phyloP scores from a whole-genome alignment of 768 basidiomycete species.

The Tricholoma terreum region DNA sequence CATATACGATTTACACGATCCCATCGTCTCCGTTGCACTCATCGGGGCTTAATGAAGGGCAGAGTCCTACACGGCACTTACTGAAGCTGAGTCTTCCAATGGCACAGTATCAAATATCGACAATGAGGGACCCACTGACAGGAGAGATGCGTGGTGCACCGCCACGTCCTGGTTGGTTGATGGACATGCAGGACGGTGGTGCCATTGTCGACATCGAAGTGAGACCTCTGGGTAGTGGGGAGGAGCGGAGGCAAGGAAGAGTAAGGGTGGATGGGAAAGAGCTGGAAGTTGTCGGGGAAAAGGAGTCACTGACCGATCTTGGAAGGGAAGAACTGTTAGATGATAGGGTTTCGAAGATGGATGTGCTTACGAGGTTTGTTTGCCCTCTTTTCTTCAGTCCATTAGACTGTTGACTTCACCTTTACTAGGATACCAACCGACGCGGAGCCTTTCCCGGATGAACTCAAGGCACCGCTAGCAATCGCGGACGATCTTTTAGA shows the following conservation, averaged over 20 bases:
- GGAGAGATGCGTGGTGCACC: slow-evolving; percentile 60
- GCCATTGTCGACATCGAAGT: slow-evolving; percentile 54
- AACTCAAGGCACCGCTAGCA: slow-evolving; percentile 57
- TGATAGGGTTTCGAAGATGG: slow-evolving; percentile 62
- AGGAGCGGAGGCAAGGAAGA: slow-evolving; percentile 29
- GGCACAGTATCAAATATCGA: slow-evolving; percentile 71
- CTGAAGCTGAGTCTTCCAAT: slow-evolving; percentile 79
- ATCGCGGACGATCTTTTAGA: slow-evolving; percentile 60
- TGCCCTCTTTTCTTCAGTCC: slow-evolving; percentile 4
- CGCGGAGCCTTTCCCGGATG: slow-evolving; percentile 54
- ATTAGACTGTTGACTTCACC: slow-evolving; percentile 8
- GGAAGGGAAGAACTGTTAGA: slow-evolving; percentile 78
- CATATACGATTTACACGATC: slow-evolving; percentile 65
- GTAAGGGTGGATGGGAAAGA: slow-evolving; percentile 47
- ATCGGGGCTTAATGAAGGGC: slow-evolving; percentile 47
- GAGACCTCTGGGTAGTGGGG: slow-evolving; percentile 36
- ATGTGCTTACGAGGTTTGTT: slow-evolving; percentile 64
- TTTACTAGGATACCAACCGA: slow-evolving; percentile 50
- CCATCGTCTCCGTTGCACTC: slow-evolving; percentile 83
- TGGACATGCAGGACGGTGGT: slow-evolving; percentile 53
- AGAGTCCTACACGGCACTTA: slow-evolving; percentile 68
- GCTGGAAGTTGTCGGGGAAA: slow-evolving; percentile 65
- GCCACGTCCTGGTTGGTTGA: slow-evolving; percentile 70
- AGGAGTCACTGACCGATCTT: slow-evolving; percentile 67
- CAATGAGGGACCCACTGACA: slow-evolving; percentile 78